Evolutionary conservation across 2,329 filamentous ascomycete genomes (phyloP).

Genomic region (Fusarium cyanostomum): DNA sequence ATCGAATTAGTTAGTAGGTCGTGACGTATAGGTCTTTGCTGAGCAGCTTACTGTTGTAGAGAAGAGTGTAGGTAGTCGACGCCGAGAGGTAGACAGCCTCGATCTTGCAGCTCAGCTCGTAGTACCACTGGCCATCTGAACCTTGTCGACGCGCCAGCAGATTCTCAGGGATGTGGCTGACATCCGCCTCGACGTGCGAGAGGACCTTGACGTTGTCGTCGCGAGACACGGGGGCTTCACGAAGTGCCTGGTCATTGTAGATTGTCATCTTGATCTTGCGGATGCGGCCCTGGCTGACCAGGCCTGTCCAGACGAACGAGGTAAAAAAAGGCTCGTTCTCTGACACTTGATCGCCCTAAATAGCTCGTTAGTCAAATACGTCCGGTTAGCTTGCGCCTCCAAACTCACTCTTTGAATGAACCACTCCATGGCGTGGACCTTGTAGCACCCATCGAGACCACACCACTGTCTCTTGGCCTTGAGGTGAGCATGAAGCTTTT

Average conservation of each 20-base stretch:
- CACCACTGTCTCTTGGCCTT: conserved; percentile 49
- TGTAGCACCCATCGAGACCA: conserved; percentile 49
- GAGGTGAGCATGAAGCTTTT: conserved; percentile 45
- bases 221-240: conserved; percentile 48
- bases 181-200: conserved; percentile 52
- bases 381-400: neutral
- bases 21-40: too few species aligned
- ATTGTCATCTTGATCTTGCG: conserved; percentile 49
- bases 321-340: conserved; percentile 52
- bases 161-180: conserved; percentile 53
- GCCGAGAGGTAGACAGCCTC: conserved; percentile 55
- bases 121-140: conserved; percentile 52
- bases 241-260: conserved; percentile 46
- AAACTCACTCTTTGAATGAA: conserved; percentile 51
- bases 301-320: conserved; percentile 45
- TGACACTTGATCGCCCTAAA: conserved; percentile 50
- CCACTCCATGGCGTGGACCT: conserved; percentile 55
- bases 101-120: conserved; percentile 52
- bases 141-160: conserved; percentile 47
- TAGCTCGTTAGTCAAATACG: neutral
- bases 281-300: conserved; percentile 47
- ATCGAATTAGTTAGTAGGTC: conserved; percentile 25
- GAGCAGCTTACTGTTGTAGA: conserved; percentile 51
- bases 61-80: conserved; percentile 54
- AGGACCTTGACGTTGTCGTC: conserved; percentile 51